phyloP scores from a whole-genome alignment of 2,329 filamentous ascomycete genomes.

The Lasiodiplodia sp. region DNA sequence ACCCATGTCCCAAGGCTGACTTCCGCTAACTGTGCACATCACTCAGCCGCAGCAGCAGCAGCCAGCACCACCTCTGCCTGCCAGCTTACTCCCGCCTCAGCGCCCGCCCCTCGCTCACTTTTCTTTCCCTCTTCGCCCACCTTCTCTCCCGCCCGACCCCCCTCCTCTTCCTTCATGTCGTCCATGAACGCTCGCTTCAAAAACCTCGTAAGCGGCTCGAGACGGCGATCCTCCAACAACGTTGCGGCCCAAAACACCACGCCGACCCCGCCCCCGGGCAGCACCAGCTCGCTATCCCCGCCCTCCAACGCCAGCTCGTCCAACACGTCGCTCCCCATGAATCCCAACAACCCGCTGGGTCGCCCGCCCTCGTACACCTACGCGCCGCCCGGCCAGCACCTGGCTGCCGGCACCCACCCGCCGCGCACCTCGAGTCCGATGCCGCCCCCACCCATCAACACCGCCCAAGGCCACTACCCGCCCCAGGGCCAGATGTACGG shows the following conservation, averaged over 20 bases:
- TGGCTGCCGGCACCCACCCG: slow-evolving; percentile 40
- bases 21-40: slow-evolving; percentile 28
- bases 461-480: slow-evolving; percentile 58
- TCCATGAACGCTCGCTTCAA: slow-evolving; percentile 73
- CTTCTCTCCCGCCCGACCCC: slow-evolving; percentile 35
- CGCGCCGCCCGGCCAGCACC: slow-evolving; percentile 48
- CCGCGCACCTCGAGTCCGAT: slow-evolving; percentile 61
- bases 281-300: slow-evolving; percentile 46
- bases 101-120: slow-evolving; percentile 26
- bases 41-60: slow-evolving; percentile 30
- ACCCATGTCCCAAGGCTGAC: slow-evolving; percentile 30
- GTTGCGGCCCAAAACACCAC: slow-evolving; percentile 47
- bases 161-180: slow-evolving; percentile 40
- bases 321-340: slow-evolving; percentile 56
- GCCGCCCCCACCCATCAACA: slow-evolving; percentile 63
- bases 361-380: slow-evolving; percentile 71
- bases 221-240: slow-evolving; percentile 73
- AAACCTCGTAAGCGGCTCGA: slow-evolving; percentile 76
- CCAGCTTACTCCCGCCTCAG: slow-evolving; percentile 22
- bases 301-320: slow-evolving; percentile 48
- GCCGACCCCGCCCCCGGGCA: slow-evolving; percentile 47
- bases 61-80: slow-evolving; percentile 26
- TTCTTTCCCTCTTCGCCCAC: slow-evolving; percentile 8
- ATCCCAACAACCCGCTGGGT: slow-evolving; percentile 61
- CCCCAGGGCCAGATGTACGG: slow-evolving; percentile 55